phyloP scores from a whole-genome alignment of 2,329 filamentous ascomycete genomes.

The Aspergillus eucalypticola region DNA sequence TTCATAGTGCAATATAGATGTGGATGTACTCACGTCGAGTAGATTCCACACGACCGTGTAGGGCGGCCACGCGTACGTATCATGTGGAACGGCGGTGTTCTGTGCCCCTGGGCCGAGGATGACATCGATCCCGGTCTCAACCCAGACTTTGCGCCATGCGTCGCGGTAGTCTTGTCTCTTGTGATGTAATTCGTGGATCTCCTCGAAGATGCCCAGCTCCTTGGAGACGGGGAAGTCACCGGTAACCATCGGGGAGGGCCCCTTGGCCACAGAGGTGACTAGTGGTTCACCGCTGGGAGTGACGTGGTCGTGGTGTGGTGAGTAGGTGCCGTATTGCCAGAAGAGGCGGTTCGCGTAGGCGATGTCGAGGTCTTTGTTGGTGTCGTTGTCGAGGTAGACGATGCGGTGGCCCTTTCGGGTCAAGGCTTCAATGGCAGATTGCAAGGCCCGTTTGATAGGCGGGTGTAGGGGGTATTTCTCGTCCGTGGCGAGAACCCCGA shows the following conservation, averaged over 20 bases:
- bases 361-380: slow-evolving; percentile 22
- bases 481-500: slow-evolving; percentile 54
- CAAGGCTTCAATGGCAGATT: slow-evolving; percentile 43
- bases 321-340: slow-evolving; percentile 43
- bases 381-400: slow-evolving; percentile 40
- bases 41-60: slow-evolving; percentile 57
- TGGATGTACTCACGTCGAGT: slow-evolving; percentile 47
- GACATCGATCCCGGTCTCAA: slow-evolving; percentile 50
- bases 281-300: slow-evolving; percentile 46
- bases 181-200: slow-evolving; percentile 46
- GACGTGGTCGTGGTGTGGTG: slow-evolving; percentile 33
- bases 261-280: slow-evolving; percentile 42
- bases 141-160: slow-evolving; percentile 46
- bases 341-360: slow-evolving; percentile 37
- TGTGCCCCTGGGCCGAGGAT: slow-evolving; percentile 53
- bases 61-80: slow-evolving; percentile 39
- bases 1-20: rapidly evolving
- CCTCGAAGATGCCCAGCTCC: slow-evolving; percentile 36
- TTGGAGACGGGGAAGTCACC: slow-evolving; percentile 32
- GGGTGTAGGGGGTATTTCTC: slow-evolving; percentile 53
- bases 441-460: slow-evolving; percentile 50
- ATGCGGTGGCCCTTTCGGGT: slow-evolving; percentile 49
- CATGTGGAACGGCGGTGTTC: slow-evolving; percentile 54
- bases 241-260: slow-evolving; percentile 24
- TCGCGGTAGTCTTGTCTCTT: slow-evolving; percentile 37